Evolutionary conservation across 2,329 filamentous ascomycete genomes (phyloP).

Genomic region (Exserohilum rostratum): DNA sequence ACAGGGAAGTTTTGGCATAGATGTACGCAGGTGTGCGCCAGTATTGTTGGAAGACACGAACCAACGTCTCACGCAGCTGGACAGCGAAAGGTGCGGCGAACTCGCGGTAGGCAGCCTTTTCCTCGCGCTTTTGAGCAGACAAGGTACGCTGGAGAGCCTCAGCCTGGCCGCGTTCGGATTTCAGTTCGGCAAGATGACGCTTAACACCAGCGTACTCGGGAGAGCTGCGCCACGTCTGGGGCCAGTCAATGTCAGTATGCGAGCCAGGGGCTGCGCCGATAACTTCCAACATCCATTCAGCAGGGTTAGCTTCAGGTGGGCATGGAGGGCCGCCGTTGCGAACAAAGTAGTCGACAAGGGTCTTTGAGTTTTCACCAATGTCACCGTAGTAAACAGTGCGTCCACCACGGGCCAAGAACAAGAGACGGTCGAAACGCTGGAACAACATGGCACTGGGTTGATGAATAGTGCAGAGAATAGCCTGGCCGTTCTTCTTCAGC

Average conservation of each 20-base stretch:
- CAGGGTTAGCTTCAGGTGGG: slow-evolving; percentile 74
- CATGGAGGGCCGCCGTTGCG: slow-evolving; percentile 70
- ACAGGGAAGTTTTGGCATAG: slow-evolving; percentile 78
- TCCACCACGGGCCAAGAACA: slow-evolving; percentile 78
- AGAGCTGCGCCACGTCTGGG: slow-evolving; percentile 56
- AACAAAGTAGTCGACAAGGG: slow-evolving; percentile 77
- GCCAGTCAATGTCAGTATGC: slow-evolving; percentile 59
- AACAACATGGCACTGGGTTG: slow-evolving; percentile 96
- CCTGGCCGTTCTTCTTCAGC: slow-evolving; percentile 78
- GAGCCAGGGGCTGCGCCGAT: slow-evolving; percentile 60
- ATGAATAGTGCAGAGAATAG: slow-evolving; percentile 96
- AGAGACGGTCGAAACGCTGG: slow-evolving; percentile 82
- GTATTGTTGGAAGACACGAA: slow-evolving; percentile 87
- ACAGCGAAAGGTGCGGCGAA: slow-evolving; percentile 76
- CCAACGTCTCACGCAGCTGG: slow-evolving; percentile 71
- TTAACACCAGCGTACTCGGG: slow-evolving; percentile 54
- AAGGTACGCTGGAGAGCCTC: slow-evolving; percentile 44
- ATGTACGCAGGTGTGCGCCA: slow-evolving; percentile 91
- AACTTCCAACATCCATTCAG: slow-evolving; percentile 76
- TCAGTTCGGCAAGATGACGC: slow-evolving; percentile 54
- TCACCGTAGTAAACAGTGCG: slow-evolving; percentile 82
- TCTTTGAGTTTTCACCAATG: slow-evolving; percentile 72
- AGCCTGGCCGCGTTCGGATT: slow-evolving; percentile 46
- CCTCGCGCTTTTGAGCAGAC: slow-evolving; percentile 50
- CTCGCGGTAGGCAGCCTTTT: slow-evolving; percentile 69